Conservation (phyloP, 179 eudicot species). For the Sideroxylon spinosum region DNA sequence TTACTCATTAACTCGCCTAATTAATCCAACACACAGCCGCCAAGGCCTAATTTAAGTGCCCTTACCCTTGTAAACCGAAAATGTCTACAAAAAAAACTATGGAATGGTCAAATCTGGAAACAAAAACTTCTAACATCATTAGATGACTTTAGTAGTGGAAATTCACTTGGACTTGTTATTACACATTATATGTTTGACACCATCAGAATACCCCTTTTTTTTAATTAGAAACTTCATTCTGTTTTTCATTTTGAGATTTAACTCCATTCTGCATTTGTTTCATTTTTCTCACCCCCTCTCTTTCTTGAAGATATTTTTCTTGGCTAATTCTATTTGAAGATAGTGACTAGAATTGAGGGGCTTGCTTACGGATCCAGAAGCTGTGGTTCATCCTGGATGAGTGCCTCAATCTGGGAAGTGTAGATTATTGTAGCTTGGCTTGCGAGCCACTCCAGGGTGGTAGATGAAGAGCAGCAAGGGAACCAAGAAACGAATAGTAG, state of each 20-base stretch:
- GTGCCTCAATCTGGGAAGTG: too few relatives aligned
- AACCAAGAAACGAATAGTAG: too few relatives aligned
- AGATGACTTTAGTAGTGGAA: not conserved
- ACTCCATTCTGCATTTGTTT: not conserved
- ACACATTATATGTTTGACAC: not conserved
- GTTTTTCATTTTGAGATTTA: not conserved
- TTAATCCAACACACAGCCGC: not conserved
- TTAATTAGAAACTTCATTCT: not conserved
- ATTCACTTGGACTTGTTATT: not conserved
- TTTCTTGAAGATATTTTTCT: not conserved
- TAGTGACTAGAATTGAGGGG: too few relatives aligned
- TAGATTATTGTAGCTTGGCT: too few relatives aligned
- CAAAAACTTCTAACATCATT: not conserved
- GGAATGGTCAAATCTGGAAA: not conserved
- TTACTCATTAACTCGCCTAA: not conserved
- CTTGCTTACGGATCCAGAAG: too few relatives aligned
- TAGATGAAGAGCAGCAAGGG: too few relatives aligned
- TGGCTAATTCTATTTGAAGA: not conserved
- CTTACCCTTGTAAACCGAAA: not conserved
- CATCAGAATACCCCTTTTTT: not conserved
- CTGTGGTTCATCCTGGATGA: too few relatives aligned
- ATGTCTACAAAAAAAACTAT: not conserved
- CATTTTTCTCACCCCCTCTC: not conserved
- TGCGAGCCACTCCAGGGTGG: too few relatives aligned
- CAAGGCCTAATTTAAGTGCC: not conserved